Evolutionary conservation across 2,329 filamentous ascomycete species (phyloP), one percentile per base, ranked within the genome.

Genomic region (Fusarium drepaniforme): DNA sequence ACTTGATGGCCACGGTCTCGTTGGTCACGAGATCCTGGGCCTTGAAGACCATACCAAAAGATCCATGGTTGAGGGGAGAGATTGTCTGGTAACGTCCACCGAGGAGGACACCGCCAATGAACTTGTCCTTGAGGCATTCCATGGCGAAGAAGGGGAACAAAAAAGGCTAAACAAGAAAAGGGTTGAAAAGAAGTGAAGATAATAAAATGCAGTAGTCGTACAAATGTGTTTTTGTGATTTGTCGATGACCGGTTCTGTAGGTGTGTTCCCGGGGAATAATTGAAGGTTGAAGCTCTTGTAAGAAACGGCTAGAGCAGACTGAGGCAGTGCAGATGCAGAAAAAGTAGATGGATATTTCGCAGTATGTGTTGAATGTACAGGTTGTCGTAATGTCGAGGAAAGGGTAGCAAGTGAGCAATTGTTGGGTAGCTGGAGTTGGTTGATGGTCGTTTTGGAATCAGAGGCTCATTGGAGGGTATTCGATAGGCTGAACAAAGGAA

Each of bases 21-120:
- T 92, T 90, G 71, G 94, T 97, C 75, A 88, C 83, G 75, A 92
- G 88, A 83, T 99, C 95, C 82, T 90, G 93, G 70, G 96, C 97
- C 85, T 95, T 92, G 85, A 98, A 98, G 80, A 99, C 97, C 94
- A 98, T 97, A 82, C 97, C 97, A 82, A 98, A 99, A 66, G 97
- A 98, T 79, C 97, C 97, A 89, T 98, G 95, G 83, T 99, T 99
- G 86, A 99, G 93, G 68, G 97, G 96, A 77, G 96, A 94, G 81
- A 98, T 89, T 67, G 96, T 97, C 85, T 94, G 89, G 84, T 97
- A 99, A 77, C 97, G 96, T 83, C 94, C 95, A 82, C 94, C 92
- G 82, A 98, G 92, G 82, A 97, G 86, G 84, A 93, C 90, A 84
- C 93, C 94, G 84, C 91, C 88, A 81, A 91, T 87, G 86, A 98